phyloP scores from a whole-genome alignment of 1,284 basidiomycete species.

The Puccinia horiana region DNA sequence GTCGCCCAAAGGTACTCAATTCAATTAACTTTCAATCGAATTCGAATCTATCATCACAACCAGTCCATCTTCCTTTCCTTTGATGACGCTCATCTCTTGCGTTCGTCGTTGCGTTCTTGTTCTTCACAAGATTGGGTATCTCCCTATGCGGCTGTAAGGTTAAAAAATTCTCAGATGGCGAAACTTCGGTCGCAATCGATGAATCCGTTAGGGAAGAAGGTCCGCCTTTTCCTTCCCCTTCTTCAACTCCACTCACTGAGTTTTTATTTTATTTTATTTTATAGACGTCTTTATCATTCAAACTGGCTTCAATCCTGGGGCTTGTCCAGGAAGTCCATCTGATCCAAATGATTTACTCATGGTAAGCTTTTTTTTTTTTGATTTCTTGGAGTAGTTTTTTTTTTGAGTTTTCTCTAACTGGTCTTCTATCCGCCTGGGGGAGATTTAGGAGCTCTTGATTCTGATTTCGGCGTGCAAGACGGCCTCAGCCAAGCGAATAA shows the following conservation, averaged over 20 bases:
- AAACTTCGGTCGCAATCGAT: constrained; percentile 64
- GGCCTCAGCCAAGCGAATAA: constrained; percentile 91
- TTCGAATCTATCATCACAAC: neutral
- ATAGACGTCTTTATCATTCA: constrained; percentile 91
- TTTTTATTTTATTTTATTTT: constrained; percentile 17
- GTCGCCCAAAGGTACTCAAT: constrained; percentile 83
- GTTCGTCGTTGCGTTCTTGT: neutral
- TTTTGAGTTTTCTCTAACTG: neutral
- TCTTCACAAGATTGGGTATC: constrained; percentile 75
- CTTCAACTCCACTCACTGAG: constrained; percentile 49
- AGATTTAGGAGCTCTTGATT: constrained; percentile 61
- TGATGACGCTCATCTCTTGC: neutral
- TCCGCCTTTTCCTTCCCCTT: neutral
- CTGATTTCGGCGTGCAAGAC: constrained; percentile 87
- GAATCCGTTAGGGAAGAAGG: constrained; percentile 91
- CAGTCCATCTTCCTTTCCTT: neutral
- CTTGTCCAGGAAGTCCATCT: constrained; percentile 49
- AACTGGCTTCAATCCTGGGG: constrained; percentile 58
- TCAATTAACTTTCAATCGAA: constrained; percentile 56
- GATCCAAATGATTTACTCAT: constrained; percentile 66
- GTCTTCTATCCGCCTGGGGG: neutral
- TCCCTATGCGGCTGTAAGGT: constrained; percentile 85
- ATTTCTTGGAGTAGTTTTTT: neutral
- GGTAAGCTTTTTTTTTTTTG: constrained; percentile 56
- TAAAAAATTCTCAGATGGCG: constrained; percentile 93